Evolutionary conservation across 1,284 basidiomycete genomes (phyloP), one percentile per base, ranked within the genome.

Genomic region (Phellopilus nigrolimitatus): DNA sequence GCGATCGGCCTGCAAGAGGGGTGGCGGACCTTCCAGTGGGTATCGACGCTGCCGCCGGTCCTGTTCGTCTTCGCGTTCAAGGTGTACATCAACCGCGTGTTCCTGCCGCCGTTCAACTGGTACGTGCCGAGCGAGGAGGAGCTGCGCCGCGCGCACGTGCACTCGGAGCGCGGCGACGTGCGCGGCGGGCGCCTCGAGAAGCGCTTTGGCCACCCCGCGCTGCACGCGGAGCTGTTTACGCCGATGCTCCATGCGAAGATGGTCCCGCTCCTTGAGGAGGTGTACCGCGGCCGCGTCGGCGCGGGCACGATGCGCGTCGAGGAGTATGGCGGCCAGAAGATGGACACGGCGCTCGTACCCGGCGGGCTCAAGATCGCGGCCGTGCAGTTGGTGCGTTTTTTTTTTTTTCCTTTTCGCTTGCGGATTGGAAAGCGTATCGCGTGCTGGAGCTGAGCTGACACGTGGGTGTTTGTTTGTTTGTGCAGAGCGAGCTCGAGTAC

Each of bases 221-320:
- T 94, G 37, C 79, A 90, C 59, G 67, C 78, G 13, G 88, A 91
- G 39, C 71, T 94, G 25, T 92, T 89, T 68, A 91, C 89, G 10
- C 91, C 89, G 0, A 90, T 91, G 88, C 68, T 93, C 34, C 91
- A 93, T 62, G 84, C 87, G 56, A 84, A 83, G 64, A 86, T 90
- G 80, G 85, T 90, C 75, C 80, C 78, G 5, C 69, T 92, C 21
- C 71, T 93, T 15, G 66, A 71, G 33, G 78, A 91, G 56, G 84
- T 91, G 25, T 91, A 89, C 65, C 69, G 73, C 40, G 89, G 90
- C 57, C 83, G 82, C 61, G 76, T 90, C 52, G 78, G 71, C 13
- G 75, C 68, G 36, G 76, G 82, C 39, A 73, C 81, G 56, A 72
- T 84, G 17, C 79, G 79, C 61, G 61, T 91, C 62, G 74, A 79